Base-by-base conservation (phyloP, 148 eudicot genomes). In the Simmondsia chinensis region DNA sequence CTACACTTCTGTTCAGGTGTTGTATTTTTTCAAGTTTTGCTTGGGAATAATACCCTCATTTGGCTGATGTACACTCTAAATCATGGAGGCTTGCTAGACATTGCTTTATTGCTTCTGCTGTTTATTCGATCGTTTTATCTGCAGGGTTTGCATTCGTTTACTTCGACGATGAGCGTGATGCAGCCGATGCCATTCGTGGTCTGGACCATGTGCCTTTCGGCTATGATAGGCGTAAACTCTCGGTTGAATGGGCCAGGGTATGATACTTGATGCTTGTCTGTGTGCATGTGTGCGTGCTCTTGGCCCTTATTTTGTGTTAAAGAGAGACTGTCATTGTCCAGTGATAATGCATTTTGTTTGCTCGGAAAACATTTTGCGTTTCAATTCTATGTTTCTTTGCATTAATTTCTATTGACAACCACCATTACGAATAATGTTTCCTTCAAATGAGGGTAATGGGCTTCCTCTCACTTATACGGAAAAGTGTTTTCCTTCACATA, bases 231-330 rank as follows among this genome's bases (percentile, higher is more conserved):
- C 95, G 93, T 33, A 71, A 56, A 42, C 52, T 89, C 42, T 84
- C 97, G 0, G 93, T 89, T 52, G 97, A 89, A 64, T 89, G 97
- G 97, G 87, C 97, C 12, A 78, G 65, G 93, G 97, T 89, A 57
- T 10, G 41, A 46, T 49, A 45, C n/a, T n/a, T n/a, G n/a, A n/a
- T n/a, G n/a, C n/a, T n/a, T n/a, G n/a, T n/a, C n/a, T n/a, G n/a
- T n/a, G n/a, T n/a, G n/a, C n/a, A n/a, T n/a, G n/a, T n/a, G n/a
- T n/a, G n/a, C n/a, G n/a, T n/a, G n/a, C n/a, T n/a, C n/a, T n/a
- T n/a, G n/a, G n/a, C n/a, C n/a, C n/a, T n/a, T n/a, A n/a, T n/a
- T n/a, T n/a, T n/a, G n/a, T n/a, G n/a, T n/a, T n/a, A n/a, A n/a
- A n/a, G n/a, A n/a, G n/a, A n/a, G n/a, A n/a, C n/a, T n/a, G n/a